Conservation (phyloP, 805 yeast species). For the Saccharomycopsis olivae region DNA sequence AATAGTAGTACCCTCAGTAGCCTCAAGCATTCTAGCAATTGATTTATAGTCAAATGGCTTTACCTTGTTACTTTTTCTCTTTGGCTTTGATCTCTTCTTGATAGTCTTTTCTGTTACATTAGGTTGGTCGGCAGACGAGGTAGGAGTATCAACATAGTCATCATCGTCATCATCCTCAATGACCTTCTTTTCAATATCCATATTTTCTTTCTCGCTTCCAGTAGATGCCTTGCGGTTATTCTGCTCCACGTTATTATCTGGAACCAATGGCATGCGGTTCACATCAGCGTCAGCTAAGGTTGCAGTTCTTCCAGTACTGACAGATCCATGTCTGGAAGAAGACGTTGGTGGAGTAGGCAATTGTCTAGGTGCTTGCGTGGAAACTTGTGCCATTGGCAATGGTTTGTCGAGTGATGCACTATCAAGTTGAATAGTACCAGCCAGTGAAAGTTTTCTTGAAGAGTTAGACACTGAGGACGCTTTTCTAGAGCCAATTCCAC, state of each 20-base stretch:
- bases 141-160: slow-evolving; percentile 1
- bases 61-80: background rate
- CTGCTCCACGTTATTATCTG: no score
- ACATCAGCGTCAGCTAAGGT: no score
- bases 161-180: slow-evolving; percentile 1
- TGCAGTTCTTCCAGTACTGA: background rate
- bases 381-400: slow-evolving; percentile 2
- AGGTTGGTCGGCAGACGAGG: background rate
- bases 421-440: background rate
- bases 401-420: slow-evolving; percentile 3
- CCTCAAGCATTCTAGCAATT: slow-evolving; percentile 39
- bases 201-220: background rate
- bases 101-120: background rate
- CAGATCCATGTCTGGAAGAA: no score
- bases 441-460: background rate
- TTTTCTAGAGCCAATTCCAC: slow-evolving; percentile 1
- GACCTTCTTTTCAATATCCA: slow-evolving; percentile 2
- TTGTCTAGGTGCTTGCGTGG: slow-evolving; percentile 1
- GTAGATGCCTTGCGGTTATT: background rate
- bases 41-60: slow-evolving; percentile 21
- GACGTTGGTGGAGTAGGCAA: slow-evolving; percentile 13
- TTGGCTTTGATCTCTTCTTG: background rate
- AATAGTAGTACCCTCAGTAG: slow-evolving; percentile 50
- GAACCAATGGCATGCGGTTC: no score
- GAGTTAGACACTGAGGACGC: background rate